These are phyloP conservation scores for Russula foetens DNA, from an alignment of 768 basidiomycete species.

Conservation along the genomic window DNA sequence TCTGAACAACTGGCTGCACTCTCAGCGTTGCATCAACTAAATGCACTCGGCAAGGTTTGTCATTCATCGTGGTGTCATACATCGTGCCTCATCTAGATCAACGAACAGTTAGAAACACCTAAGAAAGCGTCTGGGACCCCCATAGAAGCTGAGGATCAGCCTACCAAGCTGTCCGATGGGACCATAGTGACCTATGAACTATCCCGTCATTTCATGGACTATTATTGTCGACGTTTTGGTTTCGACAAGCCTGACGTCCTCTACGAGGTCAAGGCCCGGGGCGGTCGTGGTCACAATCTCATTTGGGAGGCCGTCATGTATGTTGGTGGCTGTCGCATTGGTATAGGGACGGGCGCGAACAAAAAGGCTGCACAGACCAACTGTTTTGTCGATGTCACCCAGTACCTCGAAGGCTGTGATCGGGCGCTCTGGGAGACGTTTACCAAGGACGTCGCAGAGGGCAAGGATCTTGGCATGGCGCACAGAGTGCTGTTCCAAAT, in stretches of 20 bases:
- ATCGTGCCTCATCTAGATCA: background rate
- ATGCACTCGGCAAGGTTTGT: slow-evolving; percentile 56
- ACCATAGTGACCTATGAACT: slow-evolving; percentile 56
- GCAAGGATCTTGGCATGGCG: slow-evolving; percentile 62
- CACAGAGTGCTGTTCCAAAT: slow-evolving; percentile 62
- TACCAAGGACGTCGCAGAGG: slow-evolving; percentile 48
- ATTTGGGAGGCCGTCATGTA: slow-evolving; percentile 69
- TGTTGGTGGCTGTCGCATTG: slow-evolving; percentile 74
- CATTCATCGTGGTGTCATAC: background rate
- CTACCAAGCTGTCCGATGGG: slow-evolving; percentile 41
- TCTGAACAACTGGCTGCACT: slow-evolving; percentile 72
- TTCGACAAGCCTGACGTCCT: slow-evolving; percentile 69
- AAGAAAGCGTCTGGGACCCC: background rate
- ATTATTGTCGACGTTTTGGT: slow-evolving; percentile 74
- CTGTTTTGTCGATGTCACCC: slow-evolving; percentile 82
- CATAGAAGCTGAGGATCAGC: slow-evolving; percentile 16
- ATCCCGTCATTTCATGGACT: slow-evolving; percentile 90
- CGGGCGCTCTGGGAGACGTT: slow-evolving; percentile 71
- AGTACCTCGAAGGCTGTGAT: slow-evolving; percentile 84
- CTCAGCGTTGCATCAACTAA: slow-evolving; percentile 64
- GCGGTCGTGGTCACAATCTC: slow-evolving; percentile 20
- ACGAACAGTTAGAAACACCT: background rate
- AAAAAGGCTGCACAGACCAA: slow-evolving; percentile 68
- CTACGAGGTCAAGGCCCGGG: slow-evolving; percentile 35
- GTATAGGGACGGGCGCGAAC: slow-evolving; percentile 56